Evolutionary conservation across 208 protist species (phyloP).

Genomic region (Zelonia costaricensis): DNA sequence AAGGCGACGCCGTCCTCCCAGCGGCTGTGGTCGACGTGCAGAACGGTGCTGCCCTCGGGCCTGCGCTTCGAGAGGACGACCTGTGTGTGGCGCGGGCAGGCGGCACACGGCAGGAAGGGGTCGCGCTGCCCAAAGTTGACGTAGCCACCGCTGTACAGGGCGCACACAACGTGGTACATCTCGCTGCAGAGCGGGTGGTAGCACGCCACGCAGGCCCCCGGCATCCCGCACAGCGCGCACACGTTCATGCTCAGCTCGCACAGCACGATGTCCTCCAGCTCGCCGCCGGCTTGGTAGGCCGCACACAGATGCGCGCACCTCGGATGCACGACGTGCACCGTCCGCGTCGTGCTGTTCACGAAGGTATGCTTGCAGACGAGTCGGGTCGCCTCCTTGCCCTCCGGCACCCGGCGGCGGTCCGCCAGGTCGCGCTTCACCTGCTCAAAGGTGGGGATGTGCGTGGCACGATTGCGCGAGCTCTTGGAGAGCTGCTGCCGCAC

Average conservation of each 20-base stretch:
- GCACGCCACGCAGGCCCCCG: constrained; percentile 73
- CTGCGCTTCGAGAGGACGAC: constrained; percentile 34
- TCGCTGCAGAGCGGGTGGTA: constrained; percentile 88
- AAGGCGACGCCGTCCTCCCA: constrained; percentile 84
- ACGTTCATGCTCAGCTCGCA: constrained; percentile 56
- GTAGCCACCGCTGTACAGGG: constrained; percentile 77
- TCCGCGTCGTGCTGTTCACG: constrained; percentile 53
- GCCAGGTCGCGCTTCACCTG: constrained; percentile 55
- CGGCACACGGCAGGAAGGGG: constrained; percentile 75
- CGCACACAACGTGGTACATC: constrained; percentile 80
- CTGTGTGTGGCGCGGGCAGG: constrained; percentile 82
- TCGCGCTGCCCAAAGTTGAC: constrained; percentile 90
- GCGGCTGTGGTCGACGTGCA: constrained; percentile 56
- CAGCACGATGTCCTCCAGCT: constrained; percentile 74
- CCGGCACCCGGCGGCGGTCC: constrained; percentile 37
- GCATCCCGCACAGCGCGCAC: constrained; percentile 66
- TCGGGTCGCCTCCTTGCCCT: constrained; percentile 31
- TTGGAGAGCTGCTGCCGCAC: constrained; percentile 56
- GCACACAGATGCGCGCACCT: constrained; percentile 84
- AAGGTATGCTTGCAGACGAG: constrained; percentile 62
- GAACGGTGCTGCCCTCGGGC: constrained; percentile 20
- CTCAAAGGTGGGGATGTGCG: constrained; percentile 47
- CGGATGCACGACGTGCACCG: constrained; percentile 75
- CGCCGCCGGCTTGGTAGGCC: constrained; percentile 64
- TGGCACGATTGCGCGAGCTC: constrained; percentile 61